Evolutionary conservation across 176 grass and related monocot species (phyloP), one percentile per base, ranked within the genome.

Genomic region (Elymus sibiricus): DNA sequence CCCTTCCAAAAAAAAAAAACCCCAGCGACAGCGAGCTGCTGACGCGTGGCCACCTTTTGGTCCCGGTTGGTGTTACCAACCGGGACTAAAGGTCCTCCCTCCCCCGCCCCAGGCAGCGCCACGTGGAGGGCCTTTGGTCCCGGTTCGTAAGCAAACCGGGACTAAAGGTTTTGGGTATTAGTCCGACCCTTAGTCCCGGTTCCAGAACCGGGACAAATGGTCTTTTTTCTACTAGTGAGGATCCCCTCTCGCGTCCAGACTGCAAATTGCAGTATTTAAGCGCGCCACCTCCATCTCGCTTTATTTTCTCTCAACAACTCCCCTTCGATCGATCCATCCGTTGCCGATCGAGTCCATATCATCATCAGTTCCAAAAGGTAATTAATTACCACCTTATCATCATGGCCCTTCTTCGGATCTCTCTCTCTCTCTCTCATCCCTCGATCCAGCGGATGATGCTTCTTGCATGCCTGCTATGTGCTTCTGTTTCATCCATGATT

Each of bases 301-400:
- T 87, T 83, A 76, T 64, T 73, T 79, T 71, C 63, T 64, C 71
- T 67, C 71, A 63, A 83, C 68, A 60, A 37, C 69, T 77, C 46
- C 73, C 39, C 24, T 51, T 74, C 72, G 25, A 75, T 21, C 70
- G 13, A 38, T n/a, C 76, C 59, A 53, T 53, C 53, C 53, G 38
- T 39, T 75, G 56, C 62, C 80, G 22, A 67, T 35, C 25, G 25
- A 79, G 84, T 25, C 44, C 47, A 32, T 38, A 58, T 27, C 72
- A 75, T 49, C 72, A 51, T 51, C 76, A 61, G n/a, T 61, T 79
- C 80, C 22, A 87, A 60, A 32, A 87, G 89, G 89, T 90, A 67
- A 47, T 68, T 28, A 44, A 34, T 69, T 53, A 51, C 47, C 14
- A 16, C 71, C 79, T 35, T 78, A 53, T 49, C 44, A 27, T 79